phyloP scores from a whole-genome alignment of 2,329 filamentous ascomycete genomes.

The Fusarium compactum region DNA sequence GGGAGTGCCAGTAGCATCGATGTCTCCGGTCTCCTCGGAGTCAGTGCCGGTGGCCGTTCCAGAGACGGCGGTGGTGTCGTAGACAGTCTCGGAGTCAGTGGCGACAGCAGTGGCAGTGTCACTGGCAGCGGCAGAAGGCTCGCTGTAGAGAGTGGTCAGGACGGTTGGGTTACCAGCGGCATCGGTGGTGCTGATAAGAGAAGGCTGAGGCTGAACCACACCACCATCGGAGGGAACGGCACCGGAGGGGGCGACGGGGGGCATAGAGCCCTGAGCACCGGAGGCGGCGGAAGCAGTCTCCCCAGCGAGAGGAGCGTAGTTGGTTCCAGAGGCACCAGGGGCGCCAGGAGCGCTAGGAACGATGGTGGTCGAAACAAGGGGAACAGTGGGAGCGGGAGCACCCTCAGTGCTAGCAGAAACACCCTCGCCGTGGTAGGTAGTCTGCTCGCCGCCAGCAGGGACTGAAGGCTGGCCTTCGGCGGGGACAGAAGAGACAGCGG shows the following conservation, averaged over 20 bases:
- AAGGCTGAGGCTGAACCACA: constrained; percentile 19
- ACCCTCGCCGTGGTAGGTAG: constrained; percentile 31
- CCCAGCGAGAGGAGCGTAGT: constrained; percentile 28
- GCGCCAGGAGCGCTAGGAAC: background rate
- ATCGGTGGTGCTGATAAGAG: constrained; percentile 40
- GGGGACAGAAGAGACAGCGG: constrained; percentile 14
- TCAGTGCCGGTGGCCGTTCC: constrained; percentile 30
- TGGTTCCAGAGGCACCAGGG: constrained; percentile 20
- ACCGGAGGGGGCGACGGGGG: background rate
- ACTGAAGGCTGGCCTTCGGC: constrained; percentile 22
- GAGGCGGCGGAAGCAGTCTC: constrained; percentile 6
- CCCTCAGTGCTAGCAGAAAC: constrained; percentile 18
- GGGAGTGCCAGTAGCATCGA: constrained; percentile 45
- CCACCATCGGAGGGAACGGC: constrained; percentile 25
- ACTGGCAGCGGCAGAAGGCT: constrained; percentile 34
- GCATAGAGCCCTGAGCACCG: background rate
- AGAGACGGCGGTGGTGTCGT: constrained; percentile 23
- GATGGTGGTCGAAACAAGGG: constrained; percentile 8
- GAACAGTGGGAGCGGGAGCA: constrained; percentile 19
- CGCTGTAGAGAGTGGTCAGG: constrained; percentile 34
- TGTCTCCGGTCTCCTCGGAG: constrained; percentile 32
- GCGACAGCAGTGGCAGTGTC: constrained; percentile 34
- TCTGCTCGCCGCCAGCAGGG: constrained; percentile 33
- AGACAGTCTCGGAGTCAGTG: constrained; percentile 32
- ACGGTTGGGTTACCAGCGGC: constrained; percentile 32